A percentile compares a stretch with the other conserved stretches of the same genome.
phyloP scores from a whole-genome alignment of 441 rosid genomes.

The Manihot esculenta region DNA sequence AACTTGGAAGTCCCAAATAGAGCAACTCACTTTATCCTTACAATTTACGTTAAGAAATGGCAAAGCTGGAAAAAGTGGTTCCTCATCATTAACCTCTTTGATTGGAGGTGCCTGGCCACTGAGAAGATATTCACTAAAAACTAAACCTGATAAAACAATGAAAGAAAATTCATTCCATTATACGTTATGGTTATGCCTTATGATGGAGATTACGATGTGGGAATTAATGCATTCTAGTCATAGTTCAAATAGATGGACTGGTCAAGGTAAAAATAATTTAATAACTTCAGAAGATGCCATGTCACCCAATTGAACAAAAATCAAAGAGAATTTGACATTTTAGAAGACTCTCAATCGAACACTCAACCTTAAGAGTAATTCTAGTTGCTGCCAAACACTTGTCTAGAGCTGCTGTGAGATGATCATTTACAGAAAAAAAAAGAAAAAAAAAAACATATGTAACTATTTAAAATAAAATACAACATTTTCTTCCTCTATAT shows the following conservation, averaged over 20 bases:
- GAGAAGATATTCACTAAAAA: constrained; percentile 90
- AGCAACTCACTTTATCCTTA: constrained; percentile 39
- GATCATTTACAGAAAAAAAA: too few species aligned
- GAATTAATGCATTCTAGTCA: background rate
- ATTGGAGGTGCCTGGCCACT: constrained; percentile 88
- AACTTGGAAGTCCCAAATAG: constrained; percentile 6
- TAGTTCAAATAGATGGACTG: background rate
- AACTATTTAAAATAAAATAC: too few species aligned
- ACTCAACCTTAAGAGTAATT: too few species aligned
- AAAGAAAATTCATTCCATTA: constrained; percentile 2
- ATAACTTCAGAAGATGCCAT: too few species aligned
- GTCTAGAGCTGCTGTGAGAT: too few species aligned
- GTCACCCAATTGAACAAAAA: too few species aligned
- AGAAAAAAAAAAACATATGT: too few species aligned
- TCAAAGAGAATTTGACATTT: too few species aligned
- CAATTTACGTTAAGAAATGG: constrained; percentile 41
- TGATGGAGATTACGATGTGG: background rate
- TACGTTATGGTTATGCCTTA: background rate
- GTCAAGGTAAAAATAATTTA: background rate
- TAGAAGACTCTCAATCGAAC: too few species aligned
- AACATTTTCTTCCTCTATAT: background rate
- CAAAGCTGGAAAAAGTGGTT: constrained; percentile 75
- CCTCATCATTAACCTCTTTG: constrained; percentile 90
- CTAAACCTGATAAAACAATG: constrained; percentile 61
- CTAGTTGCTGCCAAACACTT: too few species aligned